phyloP scores from a whole-genome alignment of 441 rosid genomes.

The Breynia disticha region DNA sequence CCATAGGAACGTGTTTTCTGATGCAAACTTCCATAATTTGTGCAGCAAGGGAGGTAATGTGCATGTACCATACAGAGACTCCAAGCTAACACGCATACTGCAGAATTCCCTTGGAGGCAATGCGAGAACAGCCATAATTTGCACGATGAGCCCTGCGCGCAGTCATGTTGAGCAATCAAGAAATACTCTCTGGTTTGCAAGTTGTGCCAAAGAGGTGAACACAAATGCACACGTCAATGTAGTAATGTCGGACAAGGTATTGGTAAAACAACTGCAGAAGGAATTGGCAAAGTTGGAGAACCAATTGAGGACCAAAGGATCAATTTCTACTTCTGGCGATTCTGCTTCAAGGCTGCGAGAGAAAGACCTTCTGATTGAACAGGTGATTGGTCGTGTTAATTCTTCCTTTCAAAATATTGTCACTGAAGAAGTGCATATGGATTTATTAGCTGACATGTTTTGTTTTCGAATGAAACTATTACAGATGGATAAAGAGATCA shows the following conservation, averaged over 20 bases:
- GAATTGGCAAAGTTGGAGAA: constrained; percentile 68
- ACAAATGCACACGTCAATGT: constrained; percentile 73
- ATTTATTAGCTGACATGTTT: background rate
- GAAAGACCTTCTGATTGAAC: constrained; percentile 56
- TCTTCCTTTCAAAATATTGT: background rate
- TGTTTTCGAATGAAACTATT: constrained; percentile 1
- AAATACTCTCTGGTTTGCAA: constrained; percentile 72
- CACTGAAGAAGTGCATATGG: background rate
- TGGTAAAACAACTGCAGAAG: constrained; percentile 68
- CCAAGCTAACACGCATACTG: constrained; percentile 72
- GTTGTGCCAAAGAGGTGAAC: constrained; percentile 76
- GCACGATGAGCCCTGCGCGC: constrained; percentile 72
- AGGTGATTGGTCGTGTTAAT: constrained; percentile 23
- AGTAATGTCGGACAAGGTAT: constrained; percentile 62
- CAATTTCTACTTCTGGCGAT: constrained; percentile 30
- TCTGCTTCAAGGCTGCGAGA: constrained; percentile 38
- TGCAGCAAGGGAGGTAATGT: constrained; percentile 66
- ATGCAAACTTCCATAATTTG: background rate
- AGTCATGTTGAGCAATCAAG: constrained; percentile 72
- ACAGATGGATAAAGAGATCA: constrained; percentile 73
- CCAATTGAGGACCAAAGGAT: constrained; percentile 39
- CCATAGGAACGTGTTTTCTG: too few relatives aligned
- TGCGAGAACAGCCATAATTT: constrained; percentile 68
- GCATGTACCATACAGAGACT: constrained; percentile 70
- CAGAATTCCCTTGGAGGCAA: constrained; percentile 61